These are phyloP conservation scores for Diaporthe helianthi DNA, from an alignment of 2,329 filamentous ascomycete species.

Conservation along the genomic window DNA sequence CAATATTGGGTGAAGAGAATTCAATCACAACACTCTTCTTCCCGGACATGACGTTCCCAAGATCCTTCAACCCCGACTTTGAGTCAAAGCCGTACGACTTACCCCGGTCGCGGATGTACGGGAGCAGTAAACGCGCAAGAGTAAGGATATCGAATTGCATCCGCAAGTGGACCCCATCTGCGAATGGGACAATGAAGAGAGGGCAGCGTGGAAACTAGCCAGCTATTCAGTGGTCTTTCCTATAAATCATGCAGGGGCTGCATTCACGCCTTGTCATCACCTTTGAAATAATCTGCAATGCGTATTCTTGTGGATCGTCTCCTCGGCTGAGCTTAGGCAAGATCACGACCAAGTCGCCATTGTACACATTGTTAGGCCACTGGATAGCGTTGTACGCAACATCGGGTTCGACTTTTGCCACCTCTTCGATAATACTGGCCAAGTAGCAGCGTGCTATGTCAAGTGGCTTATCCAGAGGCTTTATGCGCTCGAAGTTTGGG, in stretches of 20 bases:
- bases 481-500: constrained; percentile 37
- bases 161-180: constrained; percentile 65
- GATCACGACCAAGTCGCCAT: constrained; percentile 43
- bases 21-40: constrained; percentile 68
- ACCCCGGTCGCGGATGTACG: constrained; percentile 64
- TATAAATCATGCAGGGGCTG: neutral
- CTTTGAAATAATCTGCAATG: constrained; percentile 35
- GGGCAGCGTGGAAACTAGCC: constrained; percentile 62
- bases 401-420: constrained; percentile 36
- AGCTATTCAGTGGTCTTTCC: neutral
- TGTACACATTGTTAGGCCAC: constrained; percentile 38
- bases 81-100: constrained; percentile 66
- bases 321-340: constrained; percentile 42
- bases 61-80: constrained; percentile 56
- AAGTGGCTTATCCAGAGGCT: constrained; percentile 37
- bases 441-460: constrained; percentile 44
- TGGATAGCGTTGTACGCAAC: constrained; percentile 44
- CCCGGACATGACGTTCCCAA: constrained; percentile 43
- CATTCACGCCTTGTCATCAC: constrained; percentile 17
- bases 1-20: constrained; percentile 79
- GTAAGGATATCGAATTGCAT: constrained; percentile 70
- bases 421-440: constrained; percentile 37
- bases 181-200: constrained; percentile 61
- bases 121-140: constrained; percentile 63
- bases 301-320: constrained; percentile 36